These are phyloP conservation scores for Cordyceps cateniannulata DNA, from an alignment of 2,329 filamentous ascomycete genomes.

Conservation along the genomic window DNA sequence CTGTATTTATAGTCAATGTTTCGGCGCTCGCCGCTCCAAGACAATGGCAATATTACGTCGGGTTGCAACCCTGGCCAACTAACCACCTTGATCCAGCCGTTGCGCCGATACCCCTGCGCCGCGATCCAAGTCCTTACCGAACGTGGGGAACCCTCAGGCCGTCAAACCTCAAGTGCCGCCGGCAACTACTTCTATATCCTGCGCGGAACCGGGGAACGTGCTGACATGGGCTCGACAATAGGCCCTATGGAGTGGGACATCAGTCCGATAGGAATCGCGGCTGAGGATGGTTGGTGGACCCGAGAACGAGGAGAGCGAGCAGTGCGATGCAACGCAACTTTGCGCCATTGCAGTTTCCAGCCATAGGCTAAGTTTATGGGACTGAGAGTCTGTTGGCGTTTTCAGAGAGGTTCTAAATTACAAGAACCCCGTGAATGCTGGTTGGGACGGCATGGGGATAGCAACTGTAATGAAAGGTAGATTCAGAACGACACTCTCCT, in stretches of 20 bases:
- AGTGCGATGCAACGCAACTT: not conserved
- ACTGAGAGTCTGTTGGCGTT: too few relatives aligned
- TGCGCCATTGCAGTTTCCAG: not conserved
- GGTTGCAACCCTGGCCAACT: not conserved
- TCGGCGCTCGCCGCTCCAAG: not conserved
- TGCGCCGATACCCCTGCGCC: conserved; percentile 3
- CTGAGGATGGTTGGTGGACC: conserved; percentile 3
- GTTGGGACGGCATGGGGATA: not conserved
- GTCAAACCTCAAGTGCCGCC: not conserved
- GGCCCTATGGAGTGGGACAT: not conserved
- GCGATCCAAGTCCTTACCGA: not conserved
- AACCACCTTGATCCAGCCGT: not conserved
- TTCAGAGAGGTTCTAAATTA: too few relatives aligned
- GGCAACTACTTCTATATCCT: not conserved
- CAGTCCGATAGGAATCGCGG: not conserved
- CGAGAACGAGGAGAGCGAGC: conserved; percentile 3
- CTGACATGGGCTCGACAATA: not conserved
- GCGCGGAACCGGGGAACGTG: not conserved
- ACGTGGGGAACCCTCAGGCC: conserved; percentile 2
- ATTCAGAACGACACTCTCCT: not conserved
- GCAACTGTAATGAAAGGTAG: too few relatives aligned
- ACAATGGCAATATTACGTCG: not conserved
- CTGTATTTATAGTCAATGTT: conserved; percentile 1
- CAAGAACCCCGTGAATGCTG: not conserved
- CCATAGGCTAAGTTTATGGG: not conserved